Evolutionary conservation across 2,329 filamentous ascomycete genomes (phyloP), one percentile per base, ranked within the genome.

Genomic region (Monosporascus sp.): DNA sequence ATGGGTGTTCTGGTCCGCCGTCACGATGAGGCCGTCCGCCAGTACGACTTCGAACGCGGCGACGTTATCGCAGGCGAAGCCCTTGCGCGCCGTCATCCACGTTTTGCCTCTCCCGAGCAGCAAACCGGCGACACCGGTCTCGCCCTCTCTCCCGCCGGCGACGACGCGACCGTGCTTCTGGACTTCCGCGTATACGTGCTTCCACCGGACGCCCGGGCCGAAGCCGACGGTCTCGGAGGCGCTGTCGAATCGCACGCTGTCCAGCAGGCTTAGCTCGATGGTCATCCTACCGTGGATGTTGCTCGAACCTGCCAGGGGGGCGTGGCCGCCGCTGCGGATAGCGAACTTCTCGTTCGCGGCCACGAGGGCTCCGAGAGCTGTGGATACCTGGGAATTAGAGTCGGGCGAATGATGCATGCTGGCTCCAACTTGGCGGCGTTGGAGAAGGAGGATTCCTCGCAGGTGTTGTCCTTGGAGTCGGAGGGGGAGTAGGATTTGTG

Each of bases 271-370:
- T n/a, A 43, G 17, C 18, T 43, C 70, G 49, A 78, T 69, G 7
- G 68, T 65, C n/a, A 75, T 56, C 3, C 71, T 70, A 4, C 61
- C 67, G 15, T 68, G 59, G 46, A 70, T 71, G 54, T 69, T 78
- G 2, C 72, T 72, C 3, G 67, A 63, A 11, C 70, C 71, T 1
- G 70, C 71, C 3, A 70, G 66, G 25, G 69, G 69, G 60, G 43
- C 24, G n/a, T 78, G 75, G 0, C 75, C 76, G 37, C 75, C 76
- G 53, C 74, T 71, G 24, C 72, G 69, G 25, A 74, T 67, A 3
- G 75, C 74, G 54, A 78, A 25, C 8, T n/a, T 27, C n/a, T 31
- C 43, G 1, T 44, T 35, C 6, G 41, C 5, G n/a, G 38, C 17
- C 18, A 37, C 49, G 15, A 50, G 27, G 27, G 49, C 31, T 17